Base-by-base conservation (phyloP, 2,329 filamentous ascomycete genomes). In the Leptodontidium sp. region DNA sequence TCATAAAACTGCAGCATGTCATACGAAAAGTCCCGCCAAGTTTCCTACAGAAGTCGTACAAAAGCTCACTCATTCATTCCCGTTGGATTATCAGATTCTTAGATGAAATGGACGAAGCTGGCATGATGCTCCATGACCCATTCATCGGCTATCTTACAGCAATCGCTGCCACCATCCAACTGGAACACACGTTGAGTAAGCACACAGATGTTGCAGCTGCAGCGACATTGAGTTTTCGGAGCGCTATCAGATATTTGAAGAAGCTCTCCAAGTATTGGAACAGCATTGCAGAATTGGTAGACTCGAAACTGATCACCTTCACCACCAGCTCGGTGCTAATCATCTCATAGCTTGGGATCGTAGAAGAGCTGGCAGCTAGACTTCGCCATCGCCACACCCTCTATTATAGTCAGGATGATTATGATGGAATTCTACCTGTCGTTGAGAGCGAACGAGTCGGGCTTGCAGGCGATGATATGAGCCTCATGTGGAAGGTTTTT, bases 21-120 rank as follows among this genome's bases (percentile, higher is more conserved):
- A 72, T 72, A 24, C 58, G 68, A 53, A 72, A 72, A 58, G 70
- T 72, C 15, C 70, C 70, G 1, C 70, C 70, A 45, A 72, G 70
- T 29, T 72, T 72, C 26, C 68, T 72, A 8, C 70, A 72, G 26
- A 72, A 72, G 49, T 72, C 70, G 4, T 72, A 72, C 53, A 72
- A 72, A 17, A 72, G 70, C 53, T 72, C 70, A 14, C 65, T 72
- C 7, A 70, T 72, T 35, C 70, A 72, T 58, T 72, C 70, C 3
- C 57, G 68, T 49, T 72, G 70, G 70, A 70, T 72, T 14, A 72
- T 72, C 17, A 61, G 70, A 49, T 69, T 72, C 32, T 43, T 72
- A 12, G 62, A 72, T 21, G 70, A 72, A 49, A 72, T 72, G 70
- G 70, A 72, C 35, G 70, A 72, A 66, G 70, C 70, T 43, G 68